Evolutionary conservation across 2,329 filamentous ascomycete species (phyloP).

Genomic region (Arthroderma sp.): DNA sequence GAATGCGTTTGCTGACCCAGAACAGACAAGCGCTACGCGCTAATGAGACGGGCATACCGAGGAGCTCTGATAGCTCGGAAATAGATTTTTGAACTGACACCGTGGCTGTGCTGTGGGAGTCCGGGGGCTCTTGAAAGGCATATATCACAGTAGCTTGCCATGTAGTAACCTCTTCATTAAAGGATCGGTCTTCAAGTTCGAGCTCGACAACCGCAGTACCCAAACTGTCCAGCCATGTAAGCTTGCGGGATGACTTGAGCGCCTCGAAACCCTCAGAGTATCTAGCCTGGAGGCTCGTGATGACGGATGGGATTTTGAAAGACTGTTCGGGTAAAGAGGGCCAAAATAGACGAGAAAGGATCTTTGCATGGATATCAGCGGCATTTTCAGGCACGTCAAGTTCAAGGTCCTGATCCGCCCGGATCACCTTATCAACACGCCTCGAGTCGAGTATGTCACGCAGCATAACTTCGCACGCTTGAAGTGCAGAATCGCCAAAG

Average conservation of each 20-base stretch:
- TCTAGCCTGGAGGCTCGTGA: conserved; percentile 46
- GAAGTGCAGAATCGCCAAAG: conserved; percentile 72
- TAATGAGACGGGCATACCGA: conserved; percentile 43
- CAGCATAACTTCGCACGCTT: conserved; percentile 95
- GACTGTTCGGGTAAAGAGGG: conserved; percentile 53
- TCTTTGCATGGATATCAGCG: conserved; percentile 52
- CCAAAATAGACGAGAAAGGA: conserved; percentile 90
- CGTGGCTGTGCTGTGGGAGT: conserved; percentile 22
- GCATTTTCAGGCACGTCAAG: conserved; percentile 21
- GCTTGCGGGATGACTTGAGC: conserved; percentile 70
- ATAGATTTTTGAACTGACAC: conserved; percentile 26
- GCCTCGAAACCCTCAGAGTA: conserved; percentile 67
- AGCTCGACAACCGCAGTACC: conserved; percentile 71
- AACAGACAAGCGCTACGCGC: conserved; percentile 48
- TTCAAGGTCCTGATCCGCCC: conserved; percentile 35
- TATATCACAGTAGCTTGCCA: conserved; percentile 83
- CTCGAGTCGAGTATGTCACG: conserved; percentile 78
- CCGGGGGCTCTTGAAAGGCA: conserved; percentile 47
- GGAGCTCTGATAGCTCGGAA: conserved; percentile 32
- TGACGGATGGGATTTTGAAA: conserved; percentile 33
- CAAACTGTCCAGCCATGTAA: conserved; percentile 76
- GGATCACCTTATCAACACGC: conserved; percentile 56
- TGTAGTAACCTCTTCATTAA: conserved; percentile 58
- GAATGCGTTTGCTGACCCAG: conserved; percentile 48
- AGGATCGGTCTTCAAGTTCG: conserved; percentile 64